These are phyloP conservation scores for Pichia scutulata DNA, from an alignment of 805 yeast genomes.

Conservation along the genomic window DNA sequence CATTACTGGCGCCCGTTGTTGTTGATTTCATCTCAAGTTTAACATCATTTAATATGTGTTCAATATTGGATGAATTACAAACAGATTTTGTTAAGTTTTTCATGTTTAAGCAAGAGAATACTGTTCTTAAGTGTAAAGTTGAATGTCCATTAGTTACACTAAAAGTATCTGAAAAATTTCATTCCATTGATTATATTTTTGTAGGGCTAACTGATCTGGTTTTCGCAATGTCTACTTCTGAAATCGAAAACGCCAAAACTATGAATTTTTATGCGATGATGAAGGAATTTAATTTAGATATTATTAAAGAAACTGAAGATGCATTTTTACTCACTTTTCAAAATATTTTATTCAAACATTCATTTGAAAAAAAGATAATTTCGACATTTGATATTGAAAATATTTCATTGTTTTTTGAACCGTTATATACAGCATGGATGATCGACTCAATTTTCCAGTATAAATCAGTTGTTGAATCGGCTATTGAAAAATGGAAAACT, in stretches of 20 bases:
- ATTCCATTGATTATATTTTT: slow-evolving; percentile 22
- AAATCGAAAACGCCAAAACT: slow-evolving; percentile 4
- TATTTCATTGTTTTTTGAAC: slow-evolving; percentile 16
- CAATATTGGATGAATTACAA: slow-evolving; percentile 60
- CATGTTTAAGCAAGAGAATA: slow-evolving; percentile 4
- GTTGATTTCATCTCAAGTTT: slow-evolving; percentile 31
- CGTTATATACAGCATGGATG: slow-evolving; percentile 18
- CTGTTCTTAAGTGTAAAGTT: slow-evolving; percentile 28
- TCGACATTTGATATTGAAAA: slow-evolving; percentile 13
- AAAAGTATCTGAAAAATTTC: slow-evolving; percentile 13
- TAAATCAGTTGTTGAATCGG: slow-evolving; percentile 1
- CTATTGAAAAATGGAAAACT: slow-evolving; percentile 5
- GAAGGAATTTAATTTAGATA: slow-evolving; percentile 11
- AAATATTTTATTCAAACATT: slow-evolving; percentile 4
- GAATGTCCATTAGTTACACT: slow-evolving; percentile 37
- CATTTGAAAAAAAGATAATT: not conserved
- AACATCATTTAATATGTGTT: slow-evolving; percentile 34
- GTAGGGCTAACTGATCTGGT: slow-evolving; percentile 32
- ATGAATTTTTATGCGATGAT: slow-evolving; percentile 6
- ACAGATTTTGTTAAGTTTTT: slow-evolving; percentile 32
- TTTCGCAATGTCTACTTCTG: slow-evolving; percentile 24
- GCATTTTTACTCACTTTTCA: slow-evolving; percentile 6
- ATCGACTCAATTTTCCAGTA: slow-evolving; percentile 7
- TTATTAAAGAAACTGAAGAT: slow-evolving; percentile 8
- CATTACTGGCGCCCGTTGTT: slow-evolving; percentile 22